Evolutionary conservation across 257 asterid genomes (phyloP), one percentile per base, ranked within the genome.

Genomic region (Anisodus acutangulus): DNA sequence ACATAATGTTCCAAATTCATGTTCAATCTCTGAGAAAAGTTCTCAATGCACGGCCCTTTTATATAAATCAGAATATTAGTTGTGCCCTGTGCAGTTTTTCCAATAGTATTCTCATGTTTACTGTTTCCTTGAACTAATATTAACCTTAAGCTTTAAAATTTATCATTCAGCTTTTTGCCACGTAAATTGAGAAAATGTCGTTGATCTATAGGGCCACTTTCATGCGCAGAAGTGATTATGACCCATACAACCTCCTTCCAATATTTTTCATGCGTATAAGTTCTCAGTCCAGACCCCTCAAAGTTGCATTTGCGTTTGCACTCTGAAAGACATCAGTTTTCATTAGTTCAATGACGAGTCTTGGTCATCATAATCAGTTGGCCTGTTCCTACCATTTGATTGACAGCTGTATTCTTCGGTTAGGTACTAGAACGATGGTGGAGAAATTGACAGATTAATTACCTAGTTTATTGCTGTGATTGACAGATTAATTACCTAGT

Each of bases 21-120:
- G 80, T 74, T 37, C 39, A 67, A 16, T 68, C 8, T 22, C 66
- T 51, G 49, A 58, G 79, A 51, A 41, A 66, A 26, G 45, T 76
- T 76, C 81, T 76, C 47, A 19, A 15, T 55, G 85, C 81, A 49
- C 22, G 10, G 54, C 79, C 70, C 54, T 66, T 31, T 11, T 60
- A 9, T 76, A 78, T 82, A 51, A 41, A 47, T 80, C 53, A 45
- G 88, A 83, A 86, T 79, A 64, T 83, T 83, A 69, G 81, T 62
- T 82, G 43, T 39, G 89, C 83, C 71, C 86, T 66, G 47, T 74
- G 83, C 67, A 64, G 69, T 83, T 83, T 76, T 67, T 41, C 83
- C 39, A 78, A 51, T 51, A 51, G 63, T 58, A 76, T 51, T 51
- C 81, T 51, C 81, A 51, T 76, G 81, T 12, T 7, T 12, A 76